phyloP scores from a whole-genome alignment of 768 basidiomycete genomes.

The Gloeopeniophorella convolvens region DNA sequence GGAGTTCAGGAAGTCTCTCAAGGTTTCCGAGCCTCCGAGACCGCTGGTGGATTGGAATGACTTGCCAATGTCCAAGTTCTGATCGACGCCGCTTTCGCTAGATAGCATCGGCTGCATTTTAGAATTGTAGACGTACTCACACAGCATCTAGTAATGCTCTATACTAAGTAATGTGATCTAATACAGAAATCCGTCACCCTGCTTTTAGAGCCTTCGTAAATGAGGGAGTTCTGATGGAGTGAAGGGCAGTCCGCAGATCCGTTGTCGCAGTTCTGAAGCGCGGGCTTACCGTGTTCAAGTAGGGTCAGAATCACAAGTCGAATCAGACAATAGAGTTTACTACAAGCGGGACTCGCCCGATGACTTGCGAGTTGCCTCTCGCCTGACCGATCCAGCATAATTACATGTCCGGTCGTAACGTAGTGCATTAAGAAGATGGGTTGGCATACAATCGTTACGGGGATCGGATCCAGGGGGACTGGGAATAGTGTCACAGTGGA shows the following conservation, averaged over 20 bases:
- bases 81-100: slow-evolving; percentile 17
- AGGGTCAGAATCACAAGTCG: too few species aligned
- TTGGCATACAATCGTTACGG: slow-evolving; percentile 4
- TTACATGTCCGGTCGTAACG: slow-evolving; percentile 1
- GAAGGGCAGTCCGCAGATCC: too few species aligned
- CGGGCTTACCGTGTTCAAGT: too few species aligned
- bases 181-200: too few species aligned
- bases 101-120: not conserved
- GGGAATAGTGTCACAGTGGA: slow-evolving; percentile 6
- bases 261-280: too few species aligned
- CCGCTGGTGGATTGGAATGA: slow-evolving; percentile 74
- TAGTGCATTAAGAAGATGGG: slow-evolving; percentile 2
- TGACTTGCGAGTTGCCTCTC: not conserved
- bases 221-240: too few species aligned
- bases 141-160: not conserved
- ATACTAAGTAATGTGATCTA: not conserved
- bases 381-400: not conserved
- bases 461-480: not conserved
- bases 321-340: too few species aligned
- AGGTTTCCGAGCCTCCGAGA: slow-evolving; percentile 48
- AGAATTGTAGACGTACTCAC: not conserved
- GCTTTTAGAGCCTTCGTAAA: too few species aligned
- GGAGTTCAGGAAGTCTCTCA: slow-evolving; percentile 57
- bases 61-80: slow-evolving; percentile 54
- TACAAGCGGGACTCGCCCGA: too few species aligned